Base-by-base conservation (phyloP, 2,329 filamentous ascomycete species). In the Diplodia sapinea region DNA sequence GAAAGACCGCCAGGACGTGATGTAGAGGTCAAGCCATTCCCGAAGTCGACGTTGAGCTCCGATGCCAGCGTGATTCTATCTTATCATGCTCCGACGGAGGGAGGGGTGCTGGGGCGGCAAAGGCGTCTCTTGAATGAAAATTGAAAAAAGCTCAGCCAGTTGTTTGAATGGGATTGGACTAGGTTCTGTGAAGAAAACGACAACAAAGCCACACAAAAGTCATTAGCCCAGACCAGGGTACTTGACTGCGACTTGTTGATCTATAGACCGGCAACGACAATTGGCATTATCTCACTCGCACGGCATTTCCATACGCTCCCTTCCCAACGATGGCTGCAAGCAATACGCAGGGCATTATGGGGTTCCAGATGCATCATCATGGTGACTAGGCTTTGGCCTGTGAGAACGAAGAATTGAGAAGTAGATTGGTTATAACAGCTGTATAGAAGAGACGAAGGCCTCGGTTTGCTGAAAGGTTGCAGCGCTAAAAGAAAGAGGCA, bases 381-480 rank as follows among this genome's bases (percentile, higher is more conserved):
- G 9, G 11, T 13, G 33, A 36, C 33, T 36, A 8, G 8, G 33
- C 33, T 36, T 11, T 36, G 33, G 8, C 7, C 2, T 36, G 33
- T 36, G 33, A 36, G 9, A 36, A 8, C 9, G 33, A 8, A 56
- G 26, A 56, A 23, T 2, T 12, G 7, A 20, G n/a, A 20, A 33
- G 6, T 9, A 54, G 8, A 56, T 12, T 56, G 52, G 26, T 8
- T 1, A 47, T 15, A 15, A 3, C 15, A 15, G 17, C 17, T n/a
- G 7, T 3, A n/a, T 26, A 26, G 17, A n/a, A 20, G 43, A 47
- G 43, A 47, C 43, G 17, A 12, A 31, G 29, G 52, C 31, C n/a
- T 31, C 33, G 52, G 31, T n/a, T 38, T 36, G 52, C 29, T 8
- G 6, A 20, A 56, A 56, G 54, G 54, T 56, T 56, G 54, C 54